These are phyloP conservation scores for Sporothrix mexicana DNA, from an alignment of 2,329 filamentous ascomycete species.

Conservation along the genomic window DNA sequence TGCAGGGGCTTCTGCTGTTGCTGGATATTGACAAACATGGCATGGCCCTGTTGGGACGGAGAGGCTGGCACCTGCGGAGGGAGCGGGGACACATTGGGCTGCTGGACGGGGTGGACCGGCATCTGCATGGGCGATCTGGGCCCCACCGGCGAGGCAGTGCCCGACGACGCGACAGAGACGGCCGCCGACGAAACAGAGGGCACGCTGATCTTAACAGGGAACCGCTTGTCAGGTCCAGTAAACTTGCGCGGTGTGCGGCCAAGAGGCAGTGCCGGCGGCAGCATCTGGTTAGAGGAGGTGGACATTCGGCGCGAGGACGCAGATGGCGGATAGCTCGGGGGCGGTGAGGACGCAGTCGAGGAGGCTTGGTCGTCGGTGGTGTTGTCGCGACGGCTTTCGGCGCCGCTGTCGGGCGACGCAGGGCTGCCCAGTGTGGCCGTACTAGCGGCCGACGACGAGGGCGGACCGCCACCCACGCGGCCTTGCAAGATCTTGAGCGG, in stretches of 20 bases:
- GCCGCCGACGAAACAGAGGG: conserved; percentile 36
- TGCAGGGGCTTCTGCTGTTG: conserved; percentile 38
- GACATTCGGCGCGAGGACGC: conserved; percentile 27
- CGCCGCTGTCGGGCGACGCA: conserved; percentile 35
- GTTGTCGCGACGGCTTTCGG: conserved; percentile 37
- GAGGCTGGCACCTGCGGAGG: conserved; percentile 32
- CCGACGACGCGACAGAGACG: conserved; percentile 23
- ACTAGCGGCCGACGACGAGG: conserved; percentile 38
- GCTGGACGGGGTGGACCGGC: conserved; percentile 7
- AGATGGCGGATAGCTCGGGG: conserved; percentile 31
- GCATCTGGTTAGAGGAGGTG: conserved; percentile 39
- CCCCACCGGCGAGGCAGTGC: conserved; percentile 27
- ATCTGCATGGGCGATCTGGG: conserved; percentile 29
- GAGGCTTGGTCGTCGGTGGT: conserved; percentile 28
- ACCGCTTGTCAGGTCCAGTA: conserved; percentile 60
- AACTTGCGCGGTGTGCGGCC: conserved; percentile 55
- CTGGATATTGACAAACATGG: conserved; percentile 36
- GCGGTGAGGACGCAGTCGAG: conserved; percentile 36
- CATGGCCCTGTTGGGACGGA: conserved; percentile 28
- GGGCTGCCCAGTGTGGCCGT: conserved; percentile 31
- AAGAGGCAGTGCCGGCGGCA: conserved; percentile 43
- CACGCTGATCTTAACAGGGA: conserved; percentile 63
- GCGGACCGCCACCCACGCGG: conserved; percentile 26
- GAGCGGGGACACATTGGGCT: background rate
- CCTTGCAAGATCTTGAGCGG: conserved; percentile 61